Evolutionary conservation across 202 grass and related monocot species (phyloP), one percentile per base, ranked within the genome.

Genomic region (Dendrocalamus latiflorus): DNA sequence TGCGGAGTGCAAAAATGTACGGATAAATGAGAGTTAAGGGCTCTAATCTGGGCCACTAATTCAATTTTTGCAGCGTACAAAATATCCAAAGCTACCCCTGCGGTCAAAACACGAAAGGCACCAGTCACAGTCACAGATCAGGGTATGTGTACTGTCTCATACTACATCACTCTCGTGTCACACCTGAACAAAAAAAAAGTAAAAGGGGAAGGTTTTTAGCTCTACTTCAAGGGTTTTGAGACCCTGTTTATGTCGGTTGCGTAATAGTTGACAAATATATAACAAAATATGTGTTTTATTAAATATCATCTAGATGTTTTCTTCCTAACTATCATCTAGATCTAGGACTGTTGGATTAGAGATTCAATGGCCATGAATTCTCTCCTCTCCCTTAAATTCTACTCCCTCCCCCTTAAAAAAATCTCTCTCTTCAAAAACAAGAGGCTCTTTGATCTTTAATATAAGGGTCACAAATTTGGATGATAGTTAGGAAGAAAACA

Each of bases 11-110:
- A 53, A 66, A 45, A 80, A 12, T 3, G n/a, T 11, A 3, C 14
- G 56, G 86, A 88, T 74, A 74, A 74, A 72, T 24, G 38, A 4
- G 75, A 51, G 37, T 17, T 28, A 62, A 33, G 24, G 22, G 12
- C 81, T 68, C 42, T 80, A 84, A 88, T 75, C 34, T 80, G 61
- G 70, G 0, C 81, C 86, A 80, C 86, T 88, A 84, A 80, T 43
- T 84, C 69, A 3, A 75, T 61, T 75, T 88, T 80, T 84, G 75
- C 69, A 0, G 68, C 2, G 12, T 15, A 7, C 30, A 39, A 83
- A 88, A 88, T 84, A 84, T 88, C 86, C 17, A 5, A 4, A 16
- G 21, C 3, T 14, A 26, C 33, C 6, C 57, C 33, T 84, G 81
- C 69, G 81, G 86, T 80, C 75, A 80, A 79, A 84, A 69, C 75